Base-by-base conservation (phyloP, 129 eudicot genomes). In the Flaveria ramosissima region DNA sequence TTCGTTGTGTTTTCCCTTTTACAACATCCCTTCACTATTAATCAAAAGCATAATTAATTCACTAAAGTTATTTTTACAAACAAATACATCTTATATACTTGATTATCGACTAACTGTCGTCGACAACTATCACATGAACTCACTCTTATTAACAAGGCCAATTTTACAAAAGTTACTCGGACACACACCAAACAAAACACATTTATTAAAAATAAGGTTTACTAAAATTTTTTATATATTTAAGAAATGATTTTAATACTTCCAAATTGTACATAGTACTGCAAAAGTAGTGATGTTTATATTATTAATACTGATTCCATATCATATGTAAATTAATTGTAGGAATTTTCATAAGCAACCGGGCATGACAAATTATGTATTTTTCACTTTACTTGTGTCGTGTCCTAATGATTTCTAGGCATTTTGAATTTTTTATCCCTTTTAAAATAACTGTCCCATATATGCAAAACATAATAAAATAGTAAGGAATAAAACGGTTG, bases 1-100 rank as follows among this genome's bases (percentile, higher is more conserved):
- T 83, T 62, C 57, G 3, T 66, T 73, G 81, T 77, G 63, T 84
- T 78, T 84, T 81, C 81, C 19, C 36, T 60, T 64, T 39, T 78
- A 17, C 75, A 78, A 30, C 56, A 84, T 84, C 80, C 82, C 88
- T 82, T 87, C 85, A 82, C 27, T 76, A 73, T 41, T 84, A 87
- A 74, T 78, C 77, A 86, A 80, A 59, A 83, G 52, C 50, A 27
- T 76, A 55, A 67, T 56, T 74, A 11, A 59, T 62, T 6, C 13
- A 53, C 26, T 23, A 60, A 32, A 51, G 3, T 19, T 32, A 5
- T 70, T 30, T 13, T 21, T 7, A 60, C 62, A 46, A 74, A 16
- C 13, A 20, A 13, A 43, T 9, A 41, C 7, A 42, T 2, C 2
- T 17, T 51, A 71, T 67, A 17, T 30, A 12, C 66, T 23, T 60